Evolutionary conservation across 768 basidiomycete genomes (phyloP).

Genomic region (Coprinopsis sp.): DNA sequence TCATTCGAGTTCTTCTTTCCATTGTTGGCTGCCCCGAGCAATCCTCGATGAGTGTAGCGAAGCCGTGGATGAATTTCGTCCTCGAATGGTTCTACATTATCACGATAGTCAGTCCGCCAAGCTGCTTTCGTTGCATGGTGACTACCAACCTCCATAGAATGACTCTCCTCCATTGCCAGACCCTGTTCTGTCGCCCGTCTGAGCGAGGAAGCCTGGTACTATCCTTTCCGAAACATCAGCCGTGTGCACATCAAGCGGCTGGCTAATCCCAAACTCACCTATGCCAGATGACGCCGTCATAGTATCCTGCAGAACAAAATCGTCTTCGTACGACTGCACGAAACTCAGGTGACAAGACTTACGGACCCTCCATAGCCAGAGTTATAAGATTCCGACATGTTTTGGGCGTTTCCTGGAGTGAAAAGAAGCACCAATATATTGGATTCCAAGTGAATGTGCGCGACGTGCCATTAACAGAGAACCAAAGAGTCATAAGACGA

Average conservation of each 20-base stretch:
- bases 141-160: constrained; percentile 74
- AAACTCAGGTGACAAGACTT: constrained; percentile 16
- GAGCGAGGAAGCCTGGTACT: constrained; percentile 88
- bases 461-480: too few species aligned
- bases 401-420: constrained; percentile 94
- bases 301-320: constrained; percentile 66
- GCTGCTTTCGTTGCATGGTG: neutral
- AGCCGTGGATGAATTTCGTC: constrained; percentile 93
- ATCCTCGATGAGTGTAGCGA: constrained; percentile 82
- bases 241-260: neutral
- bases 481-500: neutral
- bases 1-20: constrained; percentile 86
- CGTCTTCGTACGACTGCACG: constrained; percentile 12
- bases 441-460: too few species aligned
- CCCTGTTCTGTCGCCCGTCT: constrained; percentile 91
- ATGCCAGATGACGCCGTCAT: constrained; percentile 94
- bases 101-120: neutral
- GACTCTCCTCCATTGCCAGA: constrained; percentile 92
- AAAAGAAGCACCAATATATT: too few species aligned
- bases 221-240: constrained; percentile 40
- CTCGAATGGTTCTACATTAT: constrained; percentile 83
- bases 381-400: constrained; percentile 89
- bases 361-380: constrained; percentile 84
- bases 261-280: constrained; percentile 40
- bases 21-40: constrained; percentile 92